Evolutionary conservation across 345 rosid genomes (phyloP).

Genomic region (Brassica incana): DNA sequence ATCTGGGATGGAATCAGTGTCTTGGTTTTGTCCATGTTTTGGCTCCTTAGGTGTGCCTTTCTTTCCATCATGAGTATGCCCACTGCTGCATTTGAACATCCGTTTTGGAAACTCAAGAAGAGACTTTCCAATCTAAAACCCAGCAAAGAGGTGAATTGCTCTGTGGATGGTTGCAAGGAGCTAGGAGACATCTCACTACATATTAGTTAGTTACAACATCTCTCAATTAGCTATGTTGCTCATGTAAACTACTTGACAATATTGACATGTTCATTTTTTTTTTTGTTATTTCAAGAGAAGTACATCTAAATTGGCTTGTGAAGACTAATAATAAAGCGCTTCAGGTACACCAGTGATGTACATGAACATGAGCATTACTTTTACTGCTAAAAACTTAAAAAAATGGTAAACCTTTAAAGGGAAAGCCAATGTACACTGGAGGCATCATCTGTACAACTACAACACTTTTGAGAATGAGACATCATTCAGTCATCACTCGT

Average conservation of each 20-base stretch:
- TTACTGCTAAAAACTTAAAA: constrained; percentile 3
- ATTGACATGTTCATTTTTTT: too few relatives aligned
- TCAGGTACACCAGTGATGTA: constrained; percentile 32
- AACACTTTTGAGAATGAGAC: too few relatives aligned
- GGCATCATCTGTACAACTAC: too few relatives aligned
- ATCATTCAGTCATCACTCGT: too few relatives aligned
- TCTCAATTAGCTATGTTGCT: not conserved
- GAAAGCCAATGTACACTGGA: too few relatives aligned
- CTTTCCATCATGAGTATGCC: not conserved
- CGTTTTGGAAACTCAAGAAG: not conserved
- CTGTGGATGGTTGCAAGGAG: not conserved
- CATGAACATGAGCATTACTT: constrained; percentile 6
- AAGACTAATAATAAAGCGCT: constrained; percentile 21
- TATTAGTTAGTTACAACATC: not conserved
- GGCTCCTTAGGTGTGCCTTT: not conserved
- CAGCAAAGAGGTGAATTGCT: not conserved
- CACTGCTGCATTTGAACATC: not conserved
- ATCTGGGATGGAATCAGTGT: not conserved
- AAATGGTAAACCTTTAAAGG: not conserved
- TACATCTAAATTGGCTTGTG: constrained; percentile 18
- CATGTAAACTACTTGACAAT: not conserved
- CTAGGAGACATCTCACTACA: not conserved
- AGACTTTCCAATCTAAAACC: not conserved
- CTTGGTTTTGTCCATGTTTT: not conserved
- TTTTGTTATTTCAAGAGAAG: too few relatives aligned